These are phyloP conservation scores for Fusarium veterinarium DNA, from an alignment of 2,329 filamentous ascomycete genomes.

Conservation along the genomic window DNA sequence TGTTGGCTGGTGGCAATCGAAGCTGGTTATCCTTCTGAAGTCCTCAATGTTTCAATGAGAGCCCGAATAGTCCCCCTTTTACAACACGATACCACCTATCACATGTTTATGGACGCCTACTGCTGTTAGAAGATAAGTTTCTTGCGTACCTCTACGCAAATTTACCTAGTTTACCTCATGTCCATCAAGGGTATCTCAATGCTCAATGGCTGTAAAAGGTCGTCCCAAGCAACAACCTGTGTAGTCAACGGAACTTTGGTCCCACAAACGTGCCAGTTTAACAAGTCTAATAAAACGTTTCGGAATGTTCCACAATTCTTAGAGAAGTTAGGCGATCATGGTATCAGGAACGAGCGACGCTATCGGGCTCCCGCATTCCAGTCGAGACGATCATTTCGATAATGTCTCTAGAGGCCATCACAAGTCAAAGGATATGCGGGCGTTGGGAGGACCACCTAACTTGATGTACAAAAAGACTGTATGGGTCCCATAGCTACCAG, in stretches of 20 bases:
- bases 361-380: constrained; percentile 16
- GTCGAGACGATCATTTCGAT: background rate
- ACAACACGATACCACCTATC: background rate
- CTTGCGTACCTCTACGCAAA: background rate
- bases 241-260: constrained; percentile 53
- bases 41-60: background rate
- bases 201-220: background rate
- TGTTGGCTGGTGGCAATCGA: no score
- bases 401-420: background rate
- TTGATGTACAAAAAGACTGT: background rate
- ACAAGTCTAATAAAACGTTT: constrained; percentile 2
- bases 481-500: background rate
- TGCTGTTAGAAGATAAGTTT: background rate
- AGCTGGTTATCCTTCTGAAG: background rate
- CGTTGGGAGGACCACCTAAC: background rate
- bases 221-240: background rate
- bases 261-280: constrained; percentile 50
- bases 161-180: background rate
- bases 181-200: background rate
- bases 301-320: background rate
- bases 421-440: background rate
- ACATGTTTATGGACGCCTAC: background rate
- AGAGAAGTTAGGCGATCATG: background rate
- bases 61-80: background rate
- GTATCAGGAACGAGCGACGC: background rate